phyloP scores from a whole-genome alignment of 495 filamentous ascomycete genomes.

The Aspergillus indologenus region DNA sequence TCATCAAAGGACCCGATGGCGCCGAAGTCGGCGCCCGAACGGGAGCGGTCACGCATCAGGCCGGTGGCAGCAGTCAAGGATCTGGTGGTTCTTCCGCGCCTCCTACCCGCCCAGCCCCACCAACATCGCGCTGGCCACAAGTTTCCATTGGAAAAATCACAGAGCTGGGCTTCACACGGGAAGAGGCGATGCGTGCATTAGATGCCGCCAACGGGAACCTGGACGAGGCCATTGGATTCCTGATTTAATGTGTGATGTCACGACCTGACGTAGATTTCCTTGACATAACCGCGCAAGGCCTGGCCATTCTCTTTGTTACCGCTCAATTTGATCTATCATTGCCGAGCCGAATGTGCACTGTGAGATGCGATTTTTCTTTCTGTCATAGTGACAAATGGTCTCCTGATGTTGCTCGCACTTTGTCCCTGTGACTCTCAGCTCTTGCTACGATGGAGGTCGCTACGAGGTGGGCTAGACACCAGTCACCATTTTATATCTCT shows the following conservation, averaged over 20 bases:
- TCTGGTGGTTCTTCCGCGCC: conserved; percentile 23
- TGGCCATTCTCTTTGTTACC: conserved; percentile 7
- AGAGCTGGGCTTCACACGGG: conserved; percentile 73
- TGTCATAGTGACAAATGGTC: background rate
- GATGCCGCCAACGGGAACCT: conserved; percentile 82
- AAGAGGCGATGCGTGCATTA: conserved; percentile 75
- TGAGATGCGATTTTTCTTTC: conserved; percentile 2
- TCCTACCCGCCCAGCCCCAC: conserved; percentile 27
- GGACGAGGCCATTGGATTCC: conserved; percentile 77
- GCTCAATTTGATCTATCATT: conserved; percentile 7
- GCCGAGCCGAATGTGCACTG: background rate
- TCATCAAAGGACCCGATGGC: conserved; percentile 79
- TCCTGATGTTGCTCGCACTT: background rate
- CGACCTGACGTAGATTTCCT: conserved; percentile 2
- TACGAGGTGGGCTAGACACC: conserved; percentile 1
- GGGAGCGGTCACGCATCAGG: conserved; percentile 72
- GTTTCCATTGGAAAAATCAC: conserved; percentile 61
- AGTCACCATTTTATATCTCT: background rate
- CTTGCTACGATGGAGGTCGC: background rate
- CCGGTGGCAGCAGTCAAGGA: conserved; percentile 25
- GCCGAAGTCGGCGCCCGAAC: conserved; percentile 79
- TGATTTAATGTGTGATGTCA: conserved; percentile 50
- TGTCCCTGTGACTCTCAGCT: background rate
- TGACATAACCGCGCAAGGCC: conserved; percentile 8
- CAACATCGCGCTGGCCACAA: conserved; percentile 38